phyloP scores from a whole-genome alignment of 441 rosid genomes.

The Bruguiera hainesii region DNA sequence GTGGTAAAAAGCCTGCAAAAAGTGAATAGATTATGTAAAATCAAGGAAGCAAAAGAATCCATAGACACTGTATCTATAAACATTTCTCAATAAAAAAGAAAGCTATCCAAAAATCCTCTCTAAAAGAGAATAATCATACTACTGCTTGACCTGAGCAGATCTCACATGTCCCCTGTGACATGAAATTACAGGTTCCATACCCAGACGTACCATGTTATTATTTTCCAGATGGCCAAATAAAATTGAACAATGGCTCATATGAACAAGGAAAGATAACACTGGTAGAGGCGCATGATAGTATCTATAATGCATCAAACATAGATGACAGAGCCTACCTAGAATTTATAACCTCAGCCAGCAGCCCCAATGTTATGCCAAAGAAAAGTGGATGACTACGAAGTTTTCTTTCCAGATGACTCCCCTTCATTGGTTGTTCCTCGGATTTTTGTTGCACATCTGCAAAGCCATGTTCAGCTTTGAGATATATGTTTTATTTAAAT shows the following conservation, averaged over 20 bases:
- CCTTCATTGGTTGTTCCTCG: constrained; percentile 33
- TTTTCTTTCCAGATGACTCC: constrained; percentile 50
- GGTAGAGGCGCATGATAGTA: constrained; percentile 1
- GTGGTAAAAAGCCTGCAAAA: constrained; percentile 92
- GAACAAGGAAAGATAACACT: background rate
- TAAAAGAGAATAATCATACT: background rate
- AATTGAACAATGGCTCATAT: no score
- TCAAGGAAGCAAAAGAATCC: background rate
- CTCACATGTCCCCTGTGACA: background rate
- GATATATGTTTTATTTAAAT: constrained; percentile 17
- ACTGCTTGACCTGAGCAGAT: background rate
- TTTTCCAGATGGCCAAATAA: no score
- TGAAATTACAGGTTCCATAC: no score
- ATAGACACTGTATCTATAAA: background rate
- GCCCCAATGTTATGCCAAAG: constrained; percentile 92
- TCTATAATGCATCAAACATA: background rate
- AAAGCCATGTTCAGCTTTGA: constrained; percentile 27
- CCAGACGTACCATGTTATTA: no score
- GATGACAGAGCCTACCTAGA: constrained; percentile 57
- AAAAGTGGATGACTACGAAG: constrained; percentile 87
- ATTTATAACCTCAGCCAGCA: constrained; percentile 96
- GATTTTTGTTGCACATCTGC: constrained; percentile 51
- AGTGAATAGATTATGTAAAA: constrained; percentile 8
- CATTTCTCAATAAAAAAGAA: background rate
- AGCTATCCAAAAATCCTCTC: background rate